Base-by-base conservation (phyloP, 2,329 filamentous ascomycete species). In the Lizonia empirigonia region DNA sequence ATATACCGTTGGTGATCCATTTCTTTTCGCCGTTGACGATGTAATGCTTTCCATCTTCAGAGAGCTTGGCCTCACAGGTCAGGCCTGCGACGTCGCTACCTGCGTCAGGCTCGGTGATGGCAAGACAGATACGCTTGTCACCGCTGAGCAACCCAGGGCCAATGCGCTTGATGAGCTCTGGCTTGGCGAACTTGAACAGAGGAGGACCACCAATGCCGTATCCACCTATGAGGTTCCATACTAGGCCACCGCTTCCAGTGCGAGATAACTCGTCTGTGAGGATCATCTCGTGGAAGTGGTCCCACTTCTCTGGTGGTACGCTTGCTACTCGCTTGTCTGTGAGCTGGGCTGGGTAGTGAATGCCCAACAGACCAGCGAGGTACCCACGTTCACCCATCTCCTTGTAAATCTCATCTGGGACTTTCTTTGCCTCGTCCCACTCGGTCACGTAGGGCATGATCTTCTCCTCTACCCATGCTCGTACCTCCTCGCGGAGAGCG, bases 11-110 rank as follows among this genome's bases (percentile, higher is more conserved):
- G 68, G 93, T 97, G 76, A 97, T 97, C 93, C 94, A 97, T 80
- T 99, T 99, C 88, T 99, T 97, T 85, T 97, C 93, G 47, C 94
- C 94, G 70, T 97, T 99, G 77, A 99, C 94, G 63, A 97, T 97
- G 77, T 95, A 99, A 79, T 97, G 91, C 81, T 97, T 97, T 69
- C 94, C 94, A 67, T 99, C 94, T 64, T 94, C 89, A 58, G 84
- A 90, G 50, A 97, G 83, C 81, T 96, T 96, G 20, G 94, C 94
- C 80, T 97, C 92, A 75, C 93, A 97, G 12, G 87, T 94, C 62
- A 99, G 74, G 77, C 96, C 97, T 53, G 94, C 94, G 8, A 99
- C 94, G 72, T 99, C 94, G 60, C 86, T 91, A 35, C 94, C 94
- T 10, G 92, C 94, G 77, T 97, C 72, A 15, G 78, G 94, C 78